Base-by-base conservation (phyloP, 208 protist genomes). In the Trypanosomatidae sp. region DNA sequence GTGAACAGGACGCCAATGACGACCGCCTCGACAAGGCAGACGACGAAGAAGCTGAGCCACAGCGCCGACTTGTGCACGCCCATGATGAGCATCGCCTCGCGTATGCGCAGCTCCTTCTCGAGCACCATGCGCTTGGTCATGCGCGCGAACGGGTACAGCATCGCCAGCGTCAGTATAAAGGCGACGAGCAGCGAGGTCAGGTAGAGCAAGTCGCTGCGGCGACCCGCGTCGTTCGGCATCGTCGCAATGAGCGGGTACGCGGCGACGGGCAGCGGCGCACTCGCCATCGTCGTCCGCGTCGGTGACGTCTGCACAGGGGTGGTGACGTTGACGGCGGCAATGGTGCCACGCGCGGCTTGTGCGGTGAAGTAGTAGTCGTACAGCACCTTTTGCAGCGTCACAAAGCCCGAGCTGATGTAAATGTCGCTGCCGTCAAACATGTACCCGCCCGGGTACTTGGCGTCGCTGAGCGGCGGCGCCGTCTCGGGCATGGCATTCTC, bases 71-170 rank as follows among this genome's bases (percentile, higher is more conserved):
- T 53, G 11, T 52, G 57, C 4, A 92, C 50, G 15, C 83, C 83
- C 83, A 92, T 92, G 55, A 92, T 89, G 23, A 85, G 58, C 69
- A 89, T 75, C 22, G 71, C 68, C 55, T 92, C 73, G 4, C 76
- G 67, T n/a, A 92, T 49, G 7, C 74, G 75, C 45, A 87, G 35
- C 54, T 92, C 84, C 59, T 92, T 92, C 48, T 92, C 79, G 28
- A 80, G 33, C 24, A 92, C 83, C 27, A 92, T 61, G 15, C 72
- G 71, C 58, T 77, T 84, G 21, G 73, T 77, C 61, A 77, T 66
- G 61, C 81, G 75, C 10, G 68, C 71, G 1, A 92, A 61, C n/a
- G 54, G 54, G 54, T 61, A 61, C 33, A 88, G 45, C 37, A 80
- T 69, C 4, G 50, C 42, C 11, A 88, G 43, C 8, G 80, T 71